Evolutionary conservation across 805 yeast genomes (phyloP).

Genomic region (Isabelozyma rhagii): DNA sequence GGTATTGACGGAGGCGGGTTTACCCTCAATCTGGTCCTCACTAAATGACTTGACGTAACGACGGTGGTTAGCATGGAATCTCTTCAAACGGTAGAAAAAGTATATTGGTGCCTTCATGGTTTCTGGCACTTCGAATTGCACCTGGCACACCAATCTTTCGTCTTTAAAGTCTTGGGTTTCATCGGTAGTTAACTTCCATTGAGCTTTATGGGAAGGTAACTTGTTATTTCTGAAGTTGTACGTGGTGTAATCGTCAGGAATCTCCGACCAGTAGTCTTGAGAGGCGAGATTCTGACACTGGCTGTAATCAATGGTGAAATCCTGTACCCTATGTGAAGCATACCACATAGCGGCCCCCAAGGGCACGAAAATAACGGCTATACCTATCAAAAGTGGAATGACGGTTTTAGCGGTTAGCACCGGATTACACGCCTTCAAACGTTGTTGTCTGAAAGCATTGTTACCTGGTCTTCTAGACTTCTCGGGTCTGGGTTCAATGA

Average conservation of each 20-base stretch:
- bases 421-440: slow-evolving; percentile 48
- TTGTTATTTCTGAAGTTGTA: slow-evolving; percentile 29
- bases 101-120: slow-evolving; percentile 37
- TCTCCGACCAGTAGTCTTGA: slow-evolving; percentile 27
- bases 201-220: slow-evolving; percentile 16
- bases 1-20: slow-evolving; percentile 28
- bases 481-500: slow-evolving; percentile 38
- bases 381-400: slow-evolving; percentile 34
- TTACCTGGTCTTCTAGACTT: slow-evolving; percentile 65
- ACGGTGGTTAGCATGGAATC: slow-evolving; percentile 43
- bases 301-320: slow-evolving; percentile 38
- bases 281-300: slow-evolving; percentile 38
- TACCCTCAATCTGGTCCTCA: slow-evolving; percentile 42
- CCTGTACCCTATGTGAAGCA: slow-evolving; percentile 37
- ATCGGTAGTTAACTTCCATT: slow-evolving; percentile 37
- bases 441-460: slow-evolving; percentile 55
- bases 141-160: slow-evolving; percentile 44
- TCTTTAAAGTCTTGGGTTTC: slow-evolving; percentile 46
- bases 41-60: slow-evolving; percentile 41
- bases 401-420: slow-evolving; percentile 43
- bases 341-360: slow-evolving; percentile 48
- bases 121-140: slow-evolving; percentile 37
- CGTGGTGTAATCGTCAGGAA: slow-evolving; percentile 36
- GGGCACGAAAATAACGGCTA: slow-evolving; percentile 41
- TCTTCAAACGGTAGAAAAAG: slow-evolving; percentile 38